Percentiles rank a stretch among this genome's conserved stretches.
These are phyloP conservation scores for Microbotryum saponariae DNA, from an alignment of 1,284 basidiomycete genomes.

Conservation along the genomic window DNA sequence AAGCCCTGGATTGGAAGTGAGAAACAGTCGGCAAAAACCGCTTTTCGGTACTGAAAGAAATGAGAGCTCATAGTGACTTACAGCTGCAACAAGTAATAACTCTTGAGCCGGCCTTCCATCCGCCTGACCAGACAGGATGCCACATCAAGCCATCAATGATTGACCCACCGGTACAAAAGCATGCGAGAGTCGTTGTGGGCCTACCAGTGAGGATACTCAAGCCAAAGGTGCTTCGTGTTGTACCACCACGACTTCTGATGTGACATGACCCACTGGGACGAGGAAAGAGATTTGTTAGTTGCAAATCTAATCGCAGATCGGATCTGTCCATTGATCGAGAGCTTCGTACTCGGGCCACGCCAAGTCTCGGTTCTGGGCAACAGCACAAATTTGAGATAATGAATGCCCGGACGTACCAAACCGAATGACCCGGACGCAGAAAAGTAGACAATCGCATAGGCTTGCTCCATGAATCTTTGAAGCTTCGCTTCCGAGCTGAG, in stretches of 20 bases:
- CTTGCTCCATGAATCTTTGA: conserved; percentile 81
- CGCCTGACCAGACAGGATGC: conserved; percentile 45
- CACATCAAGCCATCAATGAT: too few species aligned
- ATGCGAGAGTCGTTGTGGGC: background rate
- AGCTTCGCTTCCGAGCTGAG: conserved; percentile 57
- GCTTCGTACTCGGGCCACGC: too few species aligned
- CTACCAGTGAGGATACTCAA: conserved; percentile 69
- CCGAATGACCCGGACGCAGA: conserved; percentile 63
- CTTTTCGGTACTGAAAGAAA: background rate
- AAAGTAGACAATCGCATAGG: conserved; percentile 78
- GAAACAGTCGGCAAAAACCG: conserved; percentile 34
- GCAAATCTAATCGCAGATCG: too few species aligned
- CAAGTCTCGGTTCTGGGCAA: too few species aligned
- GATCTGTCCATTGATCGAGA: too few species aligned
- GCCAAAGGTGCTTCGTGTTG: conserved; percentile 71
- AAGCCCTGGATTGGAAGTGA: conserved; percentile 55
- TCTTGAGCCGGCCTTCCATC: conserved; percentile 77
- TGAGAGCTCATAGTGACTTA: background rate
- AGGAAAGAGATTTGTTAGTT: background rate
- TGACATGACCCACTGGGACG: conserved; percentile 67
- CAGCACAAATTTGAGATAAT: background rate
- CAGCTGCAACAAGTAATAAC: conserved; percentile 68
- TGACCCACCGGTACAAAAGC: too few species aligned
- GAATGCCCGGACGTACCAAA: conserved; percentile 51
- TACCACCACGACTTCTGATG: conserved; percentile 86